Evolutionary conservation across 257 asterid genomes (phyloP).

Genomic region (Avicennia marina): DNA sequence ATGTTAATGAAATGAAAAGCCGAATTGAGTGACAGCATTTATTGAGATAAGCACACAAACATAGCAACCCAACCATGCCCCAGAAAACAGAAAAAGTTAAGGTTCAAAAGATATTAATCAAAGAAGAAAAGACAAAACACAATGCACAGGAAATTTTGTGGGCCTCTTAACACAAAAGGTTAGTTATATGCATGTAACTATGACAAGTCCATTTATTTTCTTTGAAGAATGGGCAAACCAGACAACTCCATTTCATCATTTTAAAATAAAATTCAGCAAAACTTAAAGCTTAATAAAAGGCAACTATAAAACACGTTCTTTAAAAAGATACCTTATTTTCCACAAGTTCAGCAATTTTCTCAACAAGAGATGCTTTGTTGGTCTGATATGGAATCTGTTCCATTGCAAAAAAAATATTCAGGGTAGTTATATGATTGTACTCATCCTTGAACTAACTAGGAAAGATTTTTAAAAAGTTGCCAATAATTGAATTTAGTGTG

Average conservation of each 20-base stretch:
- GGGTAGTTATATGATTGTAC: slow-evolving; percentile 1
- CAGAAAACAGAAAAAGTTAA: not conserved
- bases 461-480: slow-evolving; percentile 7
- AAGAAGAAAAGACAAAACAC: not conserved
- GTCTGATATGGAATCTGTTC: slow-evolving; percentile 94
- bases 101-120: not conserved
- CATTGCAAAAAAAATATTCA: slow-evolving; percentile 6
- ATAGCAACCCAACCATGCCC: not conserved
- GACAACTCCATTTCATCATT: not conserved
- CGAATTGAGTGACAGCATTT: not conserved
- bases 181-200: not conserved
- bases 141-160: not conserved
- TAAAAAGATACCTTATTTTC: slow-evolving; percentile 67
- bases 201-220: not conserved
- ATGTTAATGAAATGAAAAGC: not conserved
- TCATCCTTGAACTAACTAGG: not conserved
- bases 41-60: slow-evolving; percentile 3
- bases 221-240: not conserved
- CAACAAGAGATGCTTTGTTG: slow-evolving; percentile 92
- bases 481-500: slow-evolving; percentile 14
- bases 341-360: slow-evolving; percentile 94
- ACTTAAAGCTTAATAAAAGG: not conserved
- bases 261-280: not conserved
- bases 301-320: slow-evolving; percentile 5
- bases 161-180: not conserved